Conservation (phyloP, 768 basidiomycete genomes). For the Pisolithus microcarpus region DNA sequence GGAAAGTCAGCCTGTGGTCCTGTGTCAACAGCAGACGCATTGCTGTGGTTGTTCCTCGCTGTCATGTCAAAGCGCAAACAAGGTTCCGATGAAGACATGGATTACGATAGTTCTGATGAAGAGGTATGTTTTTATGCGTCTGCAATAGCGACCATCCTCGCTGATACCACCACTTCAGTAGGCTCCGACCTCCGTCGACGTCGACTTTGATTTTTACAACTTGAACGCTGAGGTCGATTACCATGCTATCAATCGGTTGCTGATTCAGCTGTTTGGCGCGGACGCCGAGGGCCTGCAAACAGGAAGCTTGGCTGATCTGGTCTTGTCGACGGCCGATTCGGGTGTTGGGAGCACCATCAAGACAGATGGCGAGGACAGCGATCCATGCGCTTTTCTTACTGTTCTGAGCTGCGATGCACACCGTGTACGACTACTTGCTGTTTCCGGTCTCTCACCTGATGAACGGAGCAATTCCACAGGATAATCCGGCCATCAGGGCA, state of each 20-base stretch:
- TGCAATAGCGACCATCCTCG: constrained; percentile 9
- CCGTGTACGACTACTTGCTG: constrained; percentile 35
- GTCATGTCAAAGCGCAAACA: constrained; percentile 53
- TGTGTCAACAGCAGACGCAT: too few species aligned
- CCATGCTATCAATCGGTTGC: constrained; percentile 72
- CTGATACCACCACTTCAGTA: constrained; percentile 12
- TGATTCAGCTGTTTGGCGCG: constrained; percentile 57
- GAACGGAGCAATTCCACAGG: constrained; percentile 33
- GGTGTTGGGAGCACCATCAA: constrained; percentile 86
- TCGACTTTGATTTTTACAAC: constrained; percentile 84
- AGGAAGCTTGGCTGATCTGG: constrained; percentile 71
- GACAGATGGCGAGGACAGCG: constrained; percentile 53
- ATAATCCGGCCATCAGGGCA: constrained; percentile 62
- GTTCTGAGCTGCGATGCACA: constrained; percentile 73
- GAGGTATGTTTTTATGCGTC: constrained; percentile 33
- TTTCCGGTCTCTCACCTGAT: not conserved
- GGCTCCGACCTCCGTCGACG: constrained; percentile 17
- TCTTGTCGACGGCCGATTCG: constrained; percentile 71
- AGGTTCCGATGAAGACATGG: constrained; percentile 26
- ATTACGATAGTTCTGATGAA: constrained; percentile 32
- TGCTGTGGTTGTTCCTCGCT: not conserved
- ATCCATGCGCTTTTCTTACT: constrained; percentile 84
- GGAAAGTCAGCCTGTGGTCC: too few species aligned
- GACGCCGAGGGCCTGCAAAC: constrained; percentile 71
- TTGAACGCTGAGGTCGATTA: constrained; percentile 78